Evolutionary conservation across 176 grass and related monocot species (phyloP).

Genomic region (Avena insularis): DNA sequence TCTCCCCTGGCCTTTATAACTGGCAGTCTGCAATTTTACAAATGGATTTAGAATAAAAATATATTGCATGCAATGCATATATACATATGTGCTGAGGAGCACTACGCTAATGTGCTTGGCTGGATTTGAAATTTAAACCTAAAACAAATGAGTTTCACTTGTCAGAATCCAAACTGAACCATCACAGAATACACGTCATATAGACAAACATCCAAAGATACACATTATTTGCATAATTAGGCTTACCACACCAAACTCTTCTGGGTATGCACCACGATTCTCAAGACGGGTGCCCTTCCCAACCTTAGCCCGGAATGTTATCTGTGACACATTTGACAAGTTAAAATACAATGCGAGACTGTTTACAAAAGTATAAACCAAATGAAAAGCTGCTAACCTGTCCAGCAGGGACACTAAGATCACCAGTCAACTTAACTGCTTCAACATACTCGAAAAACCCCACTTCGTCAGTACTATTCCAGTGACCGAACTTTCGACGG

Average conservation of each 20-base stretch:
- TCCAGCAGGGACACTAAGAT: conserved; percentile 94
- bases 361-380: background rate
- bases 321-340: conserved; percentile 49
- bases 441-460: conserved; percentile 98
- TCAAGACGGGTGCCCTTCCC: conserved; percentile 71
- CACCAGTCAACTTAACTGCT: conserved; percentile 97
- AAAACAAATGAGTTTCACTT: conserved; percentile 18
- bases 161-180: background rate
- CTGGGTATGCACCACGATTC: conserved; percentile 84
- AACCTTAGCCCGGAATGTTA: conserved; percentile 95
- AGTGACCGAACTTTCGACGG: conserved; percentile 81
- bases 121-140: conserved; percentile 15
- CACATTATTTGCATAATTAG: conserved; percentile 23
- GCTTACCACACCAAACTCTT: conserved; percentile 93
- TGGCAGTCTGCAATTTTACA: conserved; percentile 57
- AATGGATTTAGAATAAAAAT: conserved; percentile 22
- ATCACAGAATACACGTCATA: background rate
- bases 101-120: conserved; percentile 30
- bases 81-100: background rate
- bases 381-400: conserved; percentile 56
- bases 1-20: conserved; percentile 93
- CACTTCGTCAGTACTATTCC: conserved; percentile 66
- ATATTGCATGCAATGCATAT: background rate
- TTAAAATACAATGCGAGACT: conserved; percentile 18
- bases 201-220: conserved; percentile 12